Evolutionary conservation across 352 stramenopile genomes (phyloP), one percentile per base, ranked within the genome.

Genomic region (Pythium utonaiense): DNA sequence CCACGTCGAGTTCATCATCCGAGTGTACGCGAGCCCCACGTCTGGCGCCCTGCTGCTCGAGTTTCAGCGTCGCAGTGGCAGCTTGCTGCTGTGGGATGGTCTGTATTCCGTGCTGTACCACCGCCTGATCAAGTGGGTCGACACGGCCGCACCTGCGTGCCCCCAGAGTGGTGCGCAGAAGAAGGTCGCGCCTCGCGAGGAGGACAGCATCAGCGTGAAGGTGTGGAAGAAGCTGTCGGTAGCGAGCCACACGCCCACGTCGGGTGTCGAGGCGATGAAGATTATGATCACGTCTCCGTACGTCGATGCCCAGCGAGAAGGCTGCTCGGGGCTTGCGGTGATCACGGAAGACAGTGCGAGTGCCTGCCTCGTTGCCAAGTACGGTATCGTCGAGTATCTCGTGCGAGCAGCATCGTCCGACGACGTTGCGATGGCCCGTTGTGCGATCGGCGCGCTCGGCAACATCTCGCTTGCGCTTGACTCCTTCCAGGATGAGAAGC

Each of bases 221-320:
- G 75, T 88, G 34, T 90, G 81, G 82, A 71, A 72, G 27, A 82
- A 79, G 28, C 66, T 88, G 7, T 70, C 74, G 19, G 65, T 75
- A 22, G 71, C 76, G 5, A 73, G 71, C 24, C 67, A 67, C 14
- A 85, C 77, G 21, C 77, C 79, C 57, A 78, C 72, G 34, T 93
- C 84, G 7, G 84, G 84, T 36, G 75, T 91, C 9, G 80, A 92
- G 31, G 82, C 81, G 21, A 90, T 93, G 78, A 89, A 90, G 65
- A 89, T 91, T 53, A 93, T 93, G 84, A 60, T 93, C 21, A 89
- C 80, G 9, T 92, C 82, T 27, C 77, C 77, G 45, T 89, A 77
- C 47, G 42, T 80, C 12, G 84, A 93, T 38, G 78, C 74, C 10
- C 86, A 91, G 67, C 77, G 78, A 3, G 84, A 93, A 75, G 84